Percentiles rank a stretch among this genome's conserved stretches.
These are phyloP conservation scores for Thinopyrum elongatum DNA, from an alignment of 176 grass and related monocot genomes.

Conservation along the genomic window DNA sequence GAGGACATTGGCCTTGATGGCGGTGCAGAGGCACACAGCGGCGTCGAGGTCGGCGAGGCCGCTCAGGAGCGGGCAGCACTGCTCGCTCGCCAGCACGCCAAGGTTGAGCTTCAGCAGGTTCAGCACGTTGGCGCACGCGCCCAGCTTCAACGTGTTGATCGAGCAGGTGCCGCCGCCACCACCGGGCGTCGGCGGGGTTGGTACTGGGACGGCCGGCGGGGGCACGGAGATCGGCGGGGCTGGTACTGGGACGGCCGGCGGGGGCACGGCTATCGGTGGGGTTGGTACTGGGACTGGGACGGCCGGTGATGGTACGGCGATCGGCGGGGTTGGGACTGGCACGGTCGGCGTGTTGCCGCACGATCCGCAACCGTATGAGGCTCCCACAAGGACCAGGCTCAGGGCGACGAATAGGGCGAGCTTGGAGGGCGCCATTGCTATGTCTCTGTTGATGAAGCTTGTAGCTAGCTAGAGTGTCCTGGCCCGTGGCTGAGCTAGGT, in stretches of 20 bases:
- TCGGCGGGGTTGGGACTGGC: no score
- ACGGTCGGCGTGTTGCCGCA: neutral
- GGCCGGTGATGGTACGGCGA: neutral
- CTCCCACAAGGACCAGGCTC: slow-evolving; percentile 21
- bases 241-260: neutral
- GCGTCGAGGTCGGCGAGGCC: slow-evolving; percentile 47
- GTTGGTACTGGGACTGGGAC: neutral
- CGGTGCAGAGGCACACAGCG: slow-evolving; percentile 56
- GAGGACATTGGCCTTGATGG: slow-evolving; percentile 57
- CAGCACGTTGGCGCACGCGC: slow-evolving; percentile 44
- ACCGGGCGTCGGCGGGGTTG: neutral
- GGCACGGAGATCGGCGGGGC: neutral
- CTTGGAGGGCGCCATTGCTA: slow-evolving; percentile 30
- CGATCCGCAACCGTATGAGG: slow-evolving; percentile 16
- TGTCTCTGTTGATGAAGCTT: neutral
- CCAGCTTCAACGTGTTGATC: slow-evolving; percentile 44
- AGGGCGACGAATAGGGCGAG: slow-evolving; percentile 26
- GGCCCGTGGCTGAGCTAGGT: neutral
- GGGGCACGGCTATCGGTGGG: neutral
- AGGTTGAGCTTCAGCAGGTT: slow-evolving; percentile 20
- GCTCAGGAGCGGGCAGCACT: slow-evolving; percentile 38
- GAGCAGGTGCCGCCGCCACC: slow-evolving; percentile 14
- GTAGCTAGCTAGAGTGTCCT: neutral
- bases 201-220: neutral
- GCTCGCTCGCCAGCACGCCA: slow-evolving; percentile 32